Conservation (phyloP, 2,329 filamentous ascomycete species). For the Aspergillus sergii region DNA sequence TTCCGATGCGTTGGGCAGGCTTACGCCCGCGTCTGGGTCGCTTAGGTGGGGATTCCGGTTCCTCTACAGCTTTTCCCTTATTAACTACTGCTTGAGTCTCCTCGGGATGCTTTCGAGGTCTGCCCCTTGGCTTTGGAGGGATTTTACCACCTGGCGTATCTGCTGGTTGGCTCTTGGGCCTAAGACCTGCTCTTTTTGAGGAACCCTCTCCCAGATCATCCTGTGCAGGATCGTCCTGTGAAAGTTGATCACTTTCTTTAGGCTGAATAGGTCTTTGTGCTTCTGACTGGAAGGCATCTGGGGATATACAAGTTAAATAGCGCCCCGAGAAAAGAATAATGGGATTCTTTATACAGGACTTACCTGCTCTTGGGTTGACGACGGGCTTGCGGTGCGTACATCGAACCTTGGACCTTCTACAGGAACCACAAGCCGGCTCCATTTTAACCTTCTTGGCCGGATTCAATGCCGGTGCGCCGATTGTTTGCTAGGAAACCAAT, state of each 20-base stretch:
- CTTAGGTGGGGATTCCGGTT: not conserved
- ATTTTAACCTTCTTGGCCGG: constrained; percentile 3
- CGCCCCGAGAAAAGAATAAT: too few species aligned
- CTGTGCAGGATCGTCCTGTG: not conserved
- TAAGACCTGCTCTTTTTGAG: not conserved
- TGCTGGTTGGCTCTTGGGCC: not conserved
- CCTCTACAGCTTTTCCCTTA: not conserved
- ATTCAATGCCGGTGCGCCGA: not conserved
- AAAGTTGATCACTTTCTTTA: not conserved
- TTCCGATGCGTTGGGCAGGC: not conserved
- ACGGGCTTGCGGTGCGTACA: constrained; percentile 25
- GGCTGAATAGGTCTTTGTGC: not conserved
- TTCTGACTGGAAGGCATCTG: not conserved
- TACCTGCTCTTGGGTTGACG: not conserved
- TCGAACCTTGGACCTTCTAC: constrained; percentile 29
- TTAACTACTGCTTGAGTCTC: not conserved
- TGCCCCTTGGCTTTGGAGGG: not conserved
- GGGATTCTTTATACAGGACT: too few species aligned
- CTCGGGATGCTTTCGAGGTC: not conserved
- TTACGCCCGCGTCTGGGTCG: not conserved
- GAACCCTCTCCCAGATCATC: not conserved
- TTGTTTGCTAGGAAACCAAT: not conserved
- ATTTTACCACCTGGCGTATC: not conserved
- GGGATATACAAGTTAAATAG: not conserved
- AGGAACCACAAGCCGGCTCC: constrained; percentile 24